Conservation (phyloP, 2,329 filamentous ascomycete genomes). For the Corniculantispora saksenae region DNA sequence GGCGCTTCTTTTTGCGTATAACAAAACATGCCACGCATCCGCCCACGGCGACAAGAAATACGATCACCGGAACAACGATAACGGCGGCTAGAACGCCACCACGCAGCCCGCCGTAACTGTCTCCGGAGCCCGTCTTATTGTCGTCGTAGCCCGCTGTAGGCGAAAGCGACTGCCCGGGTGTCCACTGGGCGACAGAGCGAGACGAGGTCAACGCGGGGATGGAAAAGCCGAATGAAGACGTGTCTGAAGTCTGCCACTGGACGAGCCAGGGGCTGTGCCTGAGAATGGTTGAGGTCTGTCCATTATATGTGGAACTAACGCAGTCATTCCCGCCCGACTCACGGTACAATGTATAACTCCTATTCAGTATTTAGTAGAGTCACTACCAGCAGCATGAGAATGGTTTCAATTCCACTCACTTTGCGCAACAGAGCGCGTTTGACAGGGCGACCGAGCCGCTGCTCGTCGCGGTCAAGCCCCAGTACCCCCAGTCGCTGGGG, state of each 20-base stretch:
- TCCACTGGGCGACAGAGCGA: neutral
- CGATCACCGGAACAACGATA: constrained; percentile 43
- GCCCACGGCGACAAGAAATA: neutral
- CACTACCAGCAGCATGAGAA: no score
- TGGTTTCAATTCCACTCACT: neutral
- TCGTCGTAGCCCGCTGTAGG: neutral
- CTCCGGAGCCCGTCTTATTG: neutral
- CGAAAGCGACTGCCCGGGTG: neutral
- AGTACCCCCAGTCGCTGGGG: neutral
- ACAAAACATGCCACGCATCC: neutral
- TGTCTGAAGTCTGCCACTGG: neutral
- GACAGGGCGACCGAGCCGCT: neutral
- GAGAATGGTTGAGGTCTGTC: neutral
- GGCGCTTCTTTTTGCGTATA: neutral
- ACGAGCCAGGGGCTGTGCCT: neutral
- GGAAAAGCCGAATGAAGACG: neutral
- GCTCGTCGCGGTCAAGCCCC: neutral
- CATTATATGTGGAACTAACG: neutral
- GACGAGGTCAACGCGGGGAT: neutral
- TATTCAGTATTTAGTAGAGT: neutral
- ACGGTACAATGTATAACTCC: neutral
- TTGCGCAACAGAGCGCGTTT: neutral
- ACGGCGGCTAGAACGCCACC: constrained; percentile 41
- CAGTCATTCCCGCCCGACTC: neutral
- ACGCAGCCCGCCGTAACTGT: neutral